These are phyloP conservation scores for Prosopis cineraria DNA, from an alignment of 306 rosid genomes.

Conservation along the genomic window DNA sequence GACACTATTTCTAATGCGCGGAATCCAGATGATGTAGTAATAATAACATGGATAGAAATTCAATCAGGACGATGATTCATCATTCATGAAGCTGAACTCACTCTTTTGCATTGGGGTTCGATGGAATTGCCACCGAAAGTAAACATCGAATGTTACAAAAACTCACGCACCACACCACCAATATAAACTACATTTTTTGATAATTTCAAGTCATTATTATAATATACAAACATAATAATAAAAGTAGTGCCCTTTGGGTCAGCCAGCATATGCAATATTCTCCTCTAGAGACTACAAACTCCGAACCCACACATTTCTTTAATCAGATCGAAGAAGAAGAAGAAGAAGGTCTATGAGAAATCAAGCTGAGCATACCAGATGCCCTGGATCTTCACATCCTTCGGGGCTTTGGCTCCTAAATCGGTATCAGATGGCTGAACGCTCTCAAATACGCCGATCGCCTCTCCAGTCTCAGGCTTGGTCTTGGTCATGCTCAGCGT, in stretches of 20 bases:
- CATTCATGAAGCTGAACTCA: too few relatives aligned
- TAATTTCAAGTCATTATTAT: slow-evolving; percentile 33
- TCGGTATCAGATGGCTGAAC: slow-evolving; percentile 83
- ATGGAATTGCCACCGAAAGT: too few relatives aligned
- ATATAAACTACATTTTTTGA: slow-evolving; percentile 21
- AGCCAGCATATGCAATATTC: slow-evolving; percentile 34
- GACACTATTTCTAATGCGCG: too few relatives aligned
- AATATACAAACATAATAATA: slow-evolving; percentile 45
- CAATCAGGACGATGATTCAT: too few relatives aligned
- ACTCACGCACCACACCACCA: neutral
- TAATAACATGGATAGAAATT: too few relatives aligned
- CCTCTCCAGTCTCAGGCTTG: slow-evolving; percentile 91
- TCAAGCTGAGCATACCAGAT: slow-evolving; percentile 99
- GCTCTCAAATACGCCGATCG: slow-evolving; percentile 81
- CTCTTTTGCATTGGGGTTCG: too few relatives aligned
- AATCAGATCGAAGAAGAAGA: neutral
- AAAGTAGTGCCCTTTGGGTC: slow-evolving; percentile 33
- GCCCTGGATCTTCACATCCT: slow-evolving; percentile 95
- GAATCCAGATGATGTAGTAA: too few relatives aligned
- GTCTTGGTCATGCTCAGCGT: slow-evolving; percentile 78
- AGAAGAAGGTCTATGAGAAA: slow-evolving; percentile 40
- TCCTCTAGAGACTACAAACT: slow-evolving; percentile 50
- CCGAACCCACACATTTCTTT: neutral
- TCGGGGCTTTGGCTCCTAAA: slow-evolving; percentile 91
- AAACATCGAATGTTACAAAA: neutral